Evolutionary conservation across 768 basidiomycete genomes (phyloP).

Genomic region (Amanita inopinata): DNA sequence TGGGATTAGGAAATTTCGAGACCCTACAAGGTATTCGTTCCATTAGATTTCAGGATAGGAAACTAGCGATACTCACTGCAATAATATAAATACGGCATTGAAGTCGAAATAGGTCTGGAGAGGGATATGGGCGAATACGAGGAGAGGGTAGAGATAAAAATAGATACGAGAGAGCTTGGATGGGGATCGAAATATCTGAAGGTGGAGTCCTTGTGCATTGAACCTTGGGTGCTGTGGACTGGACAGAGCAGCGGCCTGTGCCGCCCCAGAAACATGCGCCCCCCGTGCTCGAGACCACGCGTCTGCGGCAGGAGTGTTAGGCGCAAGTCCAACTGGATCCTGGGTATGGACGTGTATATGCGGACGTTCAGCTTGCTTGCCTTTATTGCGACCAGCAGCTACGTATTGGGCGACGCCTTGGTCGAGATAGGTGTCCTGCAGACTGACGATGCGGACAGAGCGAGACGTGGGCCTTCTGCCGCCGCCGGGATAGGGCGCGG

Average conservation of each 20-base stretch:
- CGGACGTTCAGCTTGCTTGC: constrained; percentile 18
- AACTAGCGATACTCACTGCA: constrained; percentile 69
- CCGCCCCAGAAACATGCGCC: constrained; percentile 20
- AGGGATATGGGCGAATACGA: constrained; percentile 63
- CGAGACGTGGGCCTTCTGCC: constrained; percentile 77
- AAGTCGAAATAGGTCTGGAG: constrained; percentile 85
- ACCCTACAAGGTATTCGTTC: constrained; percentile 39
- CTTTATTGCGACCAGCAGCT: constrained; percentile 43
- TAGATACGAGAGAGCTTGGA: constrained; percentile 43
- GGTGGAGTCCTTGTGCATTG: constrained; percentile 53
- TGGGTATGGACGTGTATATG: constrained; percentile 19
- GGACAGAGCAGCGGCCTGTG: constrained; percentile 6
- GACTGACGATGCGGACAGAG: constrained; percentile 71
- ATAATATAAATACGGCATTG: constrained; percentile 73
- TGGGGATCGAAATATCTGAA: constrained; percentile 58
- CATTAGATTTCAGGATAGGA: too few species aligned
- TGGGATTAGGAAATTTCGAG: constrained; percentile 64
- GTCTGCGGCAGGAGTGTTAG: constrained; percentile 32
- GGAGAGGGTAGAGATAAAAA: constrained; percentile 61
- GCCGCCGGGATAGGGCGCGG: constrained; percentile 28
- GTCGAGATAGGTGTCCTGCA: constrained; percentile 39
- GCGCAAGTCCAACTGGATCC: constrained; percentile 39
- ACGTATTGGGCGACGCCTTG: constrained; percentile 17
- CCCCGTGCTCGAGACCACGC: constrained; percentile 27
- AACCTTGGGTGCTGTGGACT: constrained; percentile 47